Evolutionary conservation across 768 basidiomycete species (phyloP).

Genomic region (Phylloporus sp.): DNA sequence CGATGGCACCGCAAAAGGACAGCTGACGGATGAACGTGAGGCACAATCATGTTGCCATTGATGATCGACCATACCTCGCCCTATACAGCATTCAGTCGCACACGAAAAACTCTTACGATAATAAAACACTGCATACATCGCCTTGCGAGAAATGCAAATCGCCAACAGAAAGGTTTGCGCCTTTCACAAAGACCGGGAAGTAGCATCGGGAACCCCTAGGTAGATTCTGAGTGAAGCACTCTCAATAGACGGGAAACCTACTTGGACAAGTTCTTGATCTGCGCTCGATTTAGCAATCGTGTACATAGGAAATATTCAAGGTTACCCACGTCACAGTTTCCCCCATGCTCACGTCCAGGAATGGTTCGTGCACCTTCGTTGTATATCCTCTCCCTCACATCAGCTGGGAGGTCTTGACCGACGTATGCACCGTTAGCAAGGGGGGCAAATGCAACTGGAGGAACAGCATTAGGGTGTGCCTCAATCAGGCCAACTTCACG

Average conservation of each 20-base stretch:
- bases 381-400: slow-evolving; percentile 49
- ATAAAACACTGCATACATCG: slow-evolving; percentile 42
- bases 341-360: slow-evolving; percentile 76
- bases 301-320: not conserved
- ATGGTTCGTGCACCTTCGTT: slow-evolving; percentile 69
- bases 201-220: slow-evolving; percentile 63
- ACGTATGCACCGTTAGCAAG: slow-evolving; percentile 57
- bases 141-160: slow-evolving; percentile 80
- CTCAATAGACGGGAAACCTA: slow-evolving; percentile 12
- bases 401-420: slow-evolving; percentile 53
- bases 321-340: slow-evolving; percentile 60
- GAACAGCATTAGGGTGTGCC: slow-evolving; percentile 45
- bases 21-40: slow-evolving; percentile 34
- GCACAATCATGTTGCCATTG: not conserved
- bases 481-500: slow-evolving; percentile 65
- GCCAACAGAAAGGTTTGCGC: slow-evolving; percentile 73
- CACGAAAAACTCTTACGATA: not conserved
- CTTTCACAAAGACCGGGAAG: slow-evolving; percentile 72
- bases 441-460: slow-evolving; percentile 64
- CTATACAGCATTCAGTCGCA: slow-evolving; percentile 28
- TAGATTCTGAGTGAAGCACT: not conserved
- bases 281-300: slow-evolving; percentile 7
- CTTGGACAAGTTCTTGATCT: slow-evolving; percentile 77
- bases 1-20: slow-evolving; percentile 73
- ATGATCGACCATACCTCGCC: slow-evolving; percentile 44